Evolutionary conservation across 129 eudicot genomes (phyloP).

Genomic region (Flaveria trinervia): DNA sequence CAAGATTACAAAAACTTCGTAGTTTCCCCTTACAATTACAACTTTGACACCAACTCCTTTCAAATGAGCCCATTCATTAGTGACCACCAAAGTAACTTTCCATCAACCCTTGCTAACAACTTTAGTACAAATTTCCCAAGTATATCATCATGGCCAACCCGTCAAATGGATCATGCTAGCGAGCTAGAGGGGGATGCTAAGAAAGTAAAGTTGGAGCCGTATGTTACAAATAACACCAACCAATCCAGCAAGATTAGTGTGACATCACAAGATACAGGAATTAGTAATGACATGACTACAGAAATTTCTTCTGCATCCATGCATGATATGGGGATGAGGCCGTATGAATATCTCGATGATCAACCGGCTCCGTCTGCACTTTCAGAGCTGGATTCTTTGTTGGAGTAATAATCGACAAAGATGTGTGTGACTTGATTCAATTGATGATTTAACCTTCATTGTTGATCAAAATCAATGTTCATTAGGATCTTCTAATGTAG

Average conservation of each 20-base stretch:
- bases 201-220: constrained; percentile 45
- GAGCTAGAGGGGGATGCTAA: constrained; percentile 16
- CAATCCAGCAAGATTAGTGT: constrained; percentile 47
- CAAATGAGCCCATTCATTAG: constrained; percentile 31
- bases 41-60: constrained; percentile 35
- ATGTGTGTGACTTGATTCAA: not conserved
- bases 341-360: constrained; percentile 21
- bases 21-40: constrained; percentile 31
- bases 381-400: constrained; percentile 62
- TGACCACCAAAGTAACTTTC: constrained; percentile 29
- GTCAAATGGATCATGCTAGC: constrained; percentile 8
- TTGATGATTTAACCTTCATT: constrained; percentile 30
- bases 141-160: constrained; percentile 28
- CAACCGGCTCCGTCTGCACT: constrained; percentile 19
- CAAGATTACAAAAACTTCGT: constrained; percentile 44
- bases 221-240: constrained; percentile 37
- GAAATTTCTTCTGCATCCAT: constrained; percentile 55
- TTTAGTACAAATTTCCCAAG: constrained; percentile 31
- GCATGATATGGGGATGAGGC: constrained; percentile 28
- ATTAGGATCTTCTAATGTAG: constrained; percentile 18
- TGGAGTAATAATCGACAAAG: constrained; percentile 47
- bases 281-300: constrained; percentile 53
- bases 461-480: constrained; percentile 22
- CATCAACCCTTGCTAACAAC: not conserved
- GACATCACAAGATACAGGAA: constrained; percentile 76